Conservation (phyloP, 805 yeast genomes). For the Kuraishia hungarica region DNA sequence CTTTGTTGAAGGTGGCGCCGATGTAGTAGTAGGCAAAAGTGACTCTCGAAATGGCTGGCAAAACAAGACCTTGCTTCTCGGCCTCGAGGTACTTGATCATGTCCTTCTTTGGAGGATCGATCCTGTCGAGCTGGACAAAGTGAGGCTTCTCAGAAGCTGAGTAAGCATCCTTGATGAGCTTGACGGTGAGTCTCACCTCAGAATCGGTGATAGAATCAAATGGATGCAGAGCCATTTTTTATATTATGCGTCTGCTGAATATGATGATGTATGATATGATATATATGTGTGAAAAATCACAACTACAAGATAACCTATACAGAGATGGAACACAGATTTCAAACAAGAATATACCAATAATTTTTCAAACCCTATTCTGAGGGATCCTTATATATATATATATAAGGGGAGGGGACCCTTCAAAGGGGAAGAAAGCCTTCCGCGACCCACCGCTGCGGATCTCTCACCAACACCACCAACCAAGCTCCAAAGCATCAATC, state of each 20-base stretch:
- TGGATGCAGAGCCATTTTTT: slow-evolving; percentile 33
- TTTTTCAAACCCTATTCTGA: neutral
- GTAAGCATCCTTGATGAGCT: slow-evolving; percentile 50
- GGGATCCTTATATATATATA: neutral
- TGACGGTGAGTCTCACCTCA: slow-evolving; percentile 49
- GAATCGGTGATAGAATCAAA: slow-evolving; percentile 51
- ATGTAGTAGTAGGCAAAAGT: slow-evolving; percentile 61
- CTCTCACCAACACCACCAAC: too few relatives aligned
- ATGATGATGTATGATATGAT: too few relatives aligned
- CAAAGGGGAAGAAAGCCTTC: too few relatives aligned
- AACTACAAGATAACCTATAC: too few relatives aligned
- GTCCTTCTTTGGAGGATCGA: slow-evolving; percentile 73
- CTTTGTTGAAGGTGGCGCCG: slow-evolving; percentile 51
- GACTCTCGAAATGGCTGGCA: slow-evolving; percentile 61
- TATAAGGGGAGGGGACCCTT: too few relatives aligned
- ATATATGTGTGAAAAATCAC: too few relatives aligned
- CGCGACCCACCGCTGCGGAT: too few relatives aligned
- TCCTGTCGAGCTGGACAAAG: slow-evolving; percentile 57
- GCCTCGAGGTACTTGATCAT: slow-evolving; percentile 62
- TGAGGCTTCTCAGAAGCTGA: slow-evolving; percentile 46
- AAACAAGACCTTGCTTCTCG: slow-evolving; percentile 43
- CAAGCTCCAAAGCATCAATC: too few relatives aligned
- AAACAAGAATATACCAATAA: neutral
- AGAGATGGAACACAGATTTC: neutral
- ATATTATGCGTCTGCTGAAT: neutral